Conservation (phyloP, 2,329 filamentous ascomycete genomes). For the Teratosphaeriaceae sp. region DNA sequence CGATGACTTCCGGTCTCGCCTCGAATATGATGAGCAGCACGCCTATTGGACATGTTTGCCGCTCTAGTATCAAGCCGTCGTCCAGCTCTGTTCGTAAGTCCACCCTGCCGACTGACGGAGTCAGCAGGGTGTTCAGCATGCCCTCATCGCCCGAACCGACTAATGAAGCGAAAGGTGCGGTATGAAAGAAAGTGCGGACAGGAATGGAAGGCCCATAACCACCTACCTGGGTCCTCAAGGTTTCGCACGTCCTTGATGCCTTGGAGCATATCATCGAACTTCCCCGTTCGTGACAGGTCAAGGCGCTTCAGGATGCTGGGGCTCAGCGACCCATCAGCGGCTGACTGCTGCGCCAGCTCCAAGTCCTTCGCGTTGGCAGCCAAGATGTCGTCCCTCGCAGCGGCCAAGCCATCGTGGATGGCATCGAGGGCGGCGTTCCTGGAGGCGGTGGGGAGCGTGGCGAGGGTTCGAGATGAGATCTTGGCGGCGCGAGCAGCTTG, state of each 20-base stretch:
- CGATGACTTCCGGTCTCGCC: conserved; percentile 94
- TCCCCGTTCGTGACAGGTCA: conserved; percentile 77
- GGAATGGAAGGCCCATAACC: conserved; percentile 1
- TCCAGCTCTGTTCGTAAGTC: conserved; percentile 81
- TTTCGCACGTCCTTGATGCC: conserved; percentile 83
- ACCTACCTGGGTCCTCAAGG: conserved; percentile 76
- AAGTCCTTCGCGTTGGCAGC: conserved; percentile 83
- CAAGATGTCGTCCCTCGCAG: conserved; percentile 67
- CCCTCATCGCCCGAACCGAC: not conserved
- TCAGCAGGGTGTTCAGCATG: conserved; percentile 21
- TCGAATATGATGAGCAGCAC: conserved; percentile 99
- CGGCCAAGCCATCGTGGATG: conserved; percentile 69
- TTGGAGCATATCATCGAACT: conserved; percentile 97
- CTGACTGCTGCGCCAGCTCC: conserved; percentile 64
- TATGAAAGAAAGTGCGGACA: not conserved
- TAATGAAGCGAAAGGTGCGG: too few species aligned
- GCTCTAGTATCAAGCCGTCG: conserved; percentile 75
- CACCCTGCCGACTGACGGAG: conserved; percentile 64
- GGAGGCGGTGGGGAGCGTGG: conserved; percentile 65
- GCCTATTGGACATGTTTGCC: conserved; percentile 89
- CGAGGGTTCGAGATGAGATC: conserved; percentile 72
- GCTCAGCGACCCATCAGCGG: conserved; percentile 67
- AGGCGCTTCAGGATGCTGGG: conserved; percentile 80
- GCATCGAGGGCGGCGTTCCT: conserved; percentile 80
- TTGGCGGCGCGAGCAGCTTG: conserved; percentile 75